phyloP scores from a whole-genome alignment of 805 yeast species.

The Torulaspora maleeae region DNA sequence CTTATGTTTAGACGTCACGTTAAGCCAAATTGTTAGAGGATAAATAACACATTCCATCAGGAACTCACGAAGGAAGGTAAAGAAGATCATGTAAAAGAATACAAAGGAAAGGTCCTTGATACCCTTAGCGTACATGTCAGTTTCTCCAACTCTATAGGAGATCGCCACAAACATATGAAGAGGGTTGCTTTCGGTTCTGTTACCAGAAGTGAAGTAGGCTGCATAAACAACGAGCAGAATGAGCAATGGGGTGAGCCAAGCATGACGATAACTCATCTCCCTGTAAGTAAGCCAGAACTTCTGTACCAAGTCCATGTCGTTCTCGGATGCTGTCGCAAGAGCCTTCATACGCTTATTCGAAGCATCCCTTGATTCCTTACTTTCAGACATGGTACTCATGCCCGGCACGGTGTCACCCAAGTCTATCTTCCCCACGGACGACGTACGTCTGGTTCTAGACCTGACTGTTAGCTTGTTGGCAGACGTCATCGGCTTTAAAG shows the following conservation, averaged over 20 bases:
- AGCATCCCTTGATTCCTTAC: constrained; percentile 40
- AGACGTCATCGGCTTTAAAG: constrained; percentile 11
- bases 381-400: constrained; percentile 59
- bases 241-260: constrained; percentile 69
- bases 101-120: constrained; percentile 75
- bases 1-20: constrained; percentile 42
- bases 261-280: constrained; percentile 52
- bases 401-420: constrained; percentile 70
- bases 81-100: constrained; percentile 72
- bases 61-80: constrained; percentile 89
- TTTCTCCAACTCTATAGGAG: constrained; percentile 57
- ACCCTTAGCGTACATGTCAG: constrained; percentile 81
- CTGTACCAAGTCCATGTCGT: constrained; percentile 50
- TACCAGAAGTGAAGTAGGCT: constrained; percentile 52
- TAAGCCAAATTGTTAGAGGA: constrained; percentile 64
- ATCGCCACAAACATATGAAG: constrained; percentile 59
- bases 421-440: constrained; percentile 70
- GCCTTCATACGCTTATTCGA: constrained; percentile 36
- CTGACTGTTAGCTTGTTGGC: constrained; percentile 12
- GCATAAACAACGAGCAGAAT: constrained; percentile 41
- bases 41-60: constrained; percentile 73
- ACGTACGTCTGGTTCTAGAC: constrained; percentile 44
- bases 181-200: constrained; percentile 54
- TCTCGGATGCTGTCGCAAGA: constrained; percentile 32
- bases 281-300: constrained; percentile 55